Base-by-base conservation (phyloP, 331 rosid species). In the Rhamnella rubrinervis region DNA sequence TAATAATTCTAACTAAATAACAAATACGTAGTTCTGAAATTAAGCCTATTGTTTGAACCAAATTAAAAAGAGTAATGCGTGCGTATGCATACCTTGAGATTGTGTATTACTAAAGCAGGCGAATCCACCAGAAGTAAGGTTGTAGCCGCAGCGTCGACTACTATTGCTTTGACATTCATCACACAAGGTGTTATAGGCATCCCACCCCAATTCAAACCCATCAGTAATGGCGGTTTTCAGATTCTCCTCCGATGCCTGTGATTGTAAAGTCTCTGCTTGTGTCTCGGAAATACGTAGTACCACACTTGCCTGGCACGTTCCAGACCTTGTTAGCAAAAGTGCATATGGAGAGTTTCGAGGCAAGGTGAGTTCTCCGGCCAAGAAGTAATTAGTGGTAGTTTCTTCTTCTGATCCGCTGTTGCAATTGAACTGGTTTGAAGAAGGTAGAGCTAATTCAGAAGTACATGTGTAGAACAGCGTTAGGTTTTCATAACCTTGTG, bases 161-260 rank as follows among this genome's bases (percentile, higher is more conserved):
- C 72, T 82, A 10, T 84, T 74, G 0, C 8, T 28, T 69, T 1
- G 25, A 71, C 97, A 91, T 14, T 19, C 62, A 35, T 57, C 35
- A 51, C 93, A 92, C 75, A 73, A 63, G 38, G 13, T 38, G 6
- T 72, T 25, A 6, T 65, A 10, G 7, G 64, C 65, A 1, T 0
- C 23, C 91, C 85, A 87, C 2, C 0, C 15, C 68, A 89, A 55
- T 3, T 13, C 64, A 50, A 85, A 83, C 38, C 93, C 96, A 0
- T 1, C 1, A 1, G 57, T 0, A 1, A 89, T 16, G 6, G 73
- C 77, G 0, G 17, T 35, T 13, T 1, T 28, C 10, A 82, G 69
- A 59, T 57, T 77, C 1, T 23, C 60, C 41, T 6, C 11, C 5
- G 39, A 4, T 20, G 20, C 63, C 3, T 6, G 1, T 13, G 39